Evolutionary conservation across 345 rosid species (phyloP).

Genomic region (Acer negundo): DNA sequence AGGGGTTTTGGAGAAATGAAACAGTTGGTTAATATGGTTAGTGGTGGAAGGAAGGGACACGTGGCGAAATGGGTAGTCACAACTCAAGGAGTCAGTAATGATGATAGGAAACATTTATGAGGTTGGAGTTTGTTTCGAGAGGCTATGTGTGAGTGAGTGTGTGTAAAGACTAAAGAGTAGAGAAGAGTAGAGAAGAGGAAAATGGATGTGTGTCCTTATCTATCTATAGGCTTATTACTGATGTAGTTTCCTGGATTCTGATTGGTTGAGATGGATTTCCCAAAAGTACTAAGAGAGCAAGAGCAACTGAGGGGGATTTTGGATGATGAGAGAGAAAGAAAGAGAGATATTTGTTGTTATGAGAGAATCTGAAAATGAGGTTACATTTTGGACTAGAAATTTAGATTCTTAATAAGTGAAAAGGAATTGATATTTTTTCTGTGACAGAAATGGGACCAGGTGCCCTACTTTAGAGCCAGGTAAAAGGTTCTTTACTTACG

Average conservation of each 20-base stretch:
- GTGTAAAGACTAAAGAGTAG: too few relatives aligned
- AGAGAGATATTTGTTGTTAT: background rate
- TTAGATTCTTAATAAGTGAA: background rate
- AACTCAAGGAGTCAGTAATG: background rate
- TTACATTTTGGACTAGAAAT: too few relatives aligned
- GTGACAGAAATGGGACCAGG: constrained; percentile 22
- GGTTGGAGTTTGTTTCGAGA: constrained; percentile 52
- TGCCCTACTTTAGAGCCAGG: background rate
- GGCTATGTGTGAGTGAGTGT: too few relatives aligned
- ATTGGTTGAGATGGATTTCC: constrained; percentile 63
- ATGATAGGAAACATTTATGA: constrained; percentile 35
- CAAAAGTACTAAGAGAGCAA: background rate
- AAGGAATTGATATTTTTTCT: constrained; percentile 26
- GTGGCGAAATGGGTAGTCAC: constrained; percentile 56
- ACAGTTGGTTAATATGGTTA: constrained; percentile 43
- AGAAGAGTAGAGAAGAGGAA: background rate
- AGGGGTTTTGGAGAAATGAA: constrained; percentile 22
- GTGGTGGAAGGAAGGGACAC: constrained; percentile 67
- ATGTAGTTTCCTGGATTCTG: constrained; percentile 51
- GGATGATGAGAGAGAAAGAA: constrained; percentile 30
- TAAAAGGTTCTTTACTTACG: too few relatives aligned
- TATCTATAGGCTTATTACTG: constrained; percentile 34
- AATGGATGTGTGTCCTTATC: constrained; percentile 12
- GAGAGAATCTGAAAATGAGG: background rate
- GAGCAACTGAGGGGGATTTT: constrained; percentile 12